Percentiles rank a stretch among this genome's conserved stretches.
phyloP scores from a whole-genome alignment of 2,329 filamentous ascomycete species.

The Cladosporium sp. region DNA sequence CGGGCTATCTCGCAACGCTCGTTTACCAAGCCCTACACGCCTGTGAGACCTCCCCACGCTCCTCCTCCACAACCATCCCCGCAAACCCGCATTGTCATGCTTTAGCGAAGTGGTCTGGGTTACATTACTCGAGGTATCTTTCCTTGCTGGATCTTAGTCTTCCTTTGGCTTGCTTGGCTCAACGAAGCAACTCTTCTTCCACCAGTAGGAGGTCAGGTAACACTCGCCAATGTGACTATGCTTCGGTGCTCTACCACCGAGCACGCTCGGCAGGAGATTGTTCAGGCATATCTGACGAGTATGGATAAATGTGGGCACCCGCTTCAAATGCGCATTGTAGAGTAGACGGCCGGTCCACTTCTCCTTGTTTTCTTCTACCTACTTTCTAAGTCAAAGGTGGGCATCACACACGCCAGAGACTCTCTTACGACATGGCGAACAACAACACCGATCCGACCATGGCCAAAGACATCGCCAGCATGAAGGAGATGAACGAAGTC shows the following conservation, averaged over 20 bases:
- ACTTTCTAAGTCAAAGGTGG: too few relatives aligned
- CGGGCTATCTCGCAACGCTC: slow-evolving; percentile 4
- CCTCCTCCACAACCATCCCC: background rate
- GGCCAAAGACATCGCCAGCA: slow-evolving; percentile 15
- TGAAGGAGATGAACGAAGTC: slow-evolving; percentile 33
- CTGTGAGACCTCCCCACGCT: background rate
- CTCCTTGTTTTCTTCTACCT: background rate
- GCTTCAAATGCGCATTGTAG: background rate
- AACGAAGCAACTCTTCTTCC: slow-evolving; percentile 3
- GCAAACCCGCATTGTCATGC: background rate
- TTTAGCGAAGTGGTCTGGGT: slow-evolving; percentile 1
- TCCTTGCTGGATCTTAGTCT: slow-evolving; percentile 6
- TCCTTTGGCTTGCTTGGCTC: slow-evolving; percentile 12
- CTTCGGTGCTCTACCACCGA: slow-evolving; percentile 7
- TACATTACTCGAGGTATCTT: slow-evolving; percentile 1
- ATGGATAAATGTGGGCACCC: slow-evolving; percentile 11
- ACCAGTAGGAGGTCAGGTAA: background rate
- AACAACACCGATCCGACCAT: background rate
- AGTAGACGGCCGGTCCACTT: background rate
- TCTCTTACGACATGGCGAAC: slow-evolving; percentile 2
- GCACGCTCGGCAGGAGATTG: background rate
- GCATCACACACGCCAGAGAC: too few relatives aligned
- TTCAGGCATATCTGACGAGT: background rate
- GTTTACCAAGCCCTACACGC: background rate
- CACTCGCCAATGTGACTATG: background rate